Percentiles rank a stretch among this genome's conserved stretches.
Conservation (phyloP, 148 eudicot species). For the Rheum nobile region DNA sequence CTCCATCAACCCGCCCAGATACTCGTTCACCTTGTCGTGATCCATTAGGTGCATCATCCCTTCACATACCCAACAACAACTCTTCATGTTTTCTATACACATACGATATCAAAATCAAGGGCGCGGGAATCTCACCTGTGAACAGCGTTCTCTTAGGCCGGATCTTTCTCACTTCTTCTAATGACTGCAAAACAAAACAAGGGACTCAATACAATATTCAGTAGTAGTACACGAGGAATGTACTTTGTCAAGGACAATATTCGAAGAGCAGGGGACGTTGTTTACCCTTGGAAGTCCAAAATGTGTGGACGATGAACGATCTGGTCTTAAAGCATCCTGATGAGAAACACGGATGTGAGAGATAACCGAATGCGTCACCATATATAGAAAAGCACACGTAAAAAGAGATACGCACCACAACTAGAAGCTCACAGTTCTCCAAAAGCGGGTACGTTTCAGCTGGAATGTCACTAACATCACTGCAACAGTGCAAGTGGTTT, state of each 20-base stretch:
- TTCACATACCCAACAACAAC: slow-evolving; percentile 10
- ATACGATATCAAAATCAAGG: not conserved
- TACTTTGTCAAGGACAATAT: not conserved
- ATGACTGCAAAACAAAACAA: slow-evolving; percentile 37
- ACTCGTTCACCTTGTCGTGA: slow-evolving; percentile 61
- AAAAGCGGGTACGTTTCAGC: slow-evolving; percentile 88
- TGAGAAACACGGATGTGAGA: not conserved
- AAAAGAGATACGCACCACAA: slow-evolving; percentile 40
- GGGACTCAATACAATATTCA: not conserved
- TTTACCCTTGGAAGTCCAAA: slow-evolving; percentile 93
- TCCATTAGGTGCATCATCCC: slow-evolving; percentile 99
- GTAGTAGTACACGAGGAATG: not conserved
- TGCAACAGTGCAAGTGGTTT: slow-evolving; percentile 21
- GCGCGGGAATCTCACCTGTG: slow-evolving; percentile 52
- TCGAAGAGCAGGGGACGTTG: not conserved
- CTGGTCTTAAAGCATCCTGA: slow-evolving; percentile 91
- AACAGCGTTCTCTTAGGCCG: slow-evolving; percentile 81
- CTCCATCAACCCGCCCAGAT: slow-evolving; percentile 50
- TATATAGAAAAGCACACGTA: slow-evolving; percentile 2
- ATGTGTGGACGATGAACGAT: slow-evolving; percentile 91
- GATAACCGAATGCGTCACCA: not conserved
- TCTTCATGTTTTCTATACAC: not conserved
- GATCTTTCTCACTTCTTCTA: slow-evolving; percentile 91
- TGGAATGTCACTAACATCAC: slow-evolving; percentile 97
- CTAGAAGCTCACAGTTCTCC: slow-evolving; percentile 74